Evolutionary conservation across 805 yeast species (phyloP).

Genomic region (Candida ficus): DNA sequence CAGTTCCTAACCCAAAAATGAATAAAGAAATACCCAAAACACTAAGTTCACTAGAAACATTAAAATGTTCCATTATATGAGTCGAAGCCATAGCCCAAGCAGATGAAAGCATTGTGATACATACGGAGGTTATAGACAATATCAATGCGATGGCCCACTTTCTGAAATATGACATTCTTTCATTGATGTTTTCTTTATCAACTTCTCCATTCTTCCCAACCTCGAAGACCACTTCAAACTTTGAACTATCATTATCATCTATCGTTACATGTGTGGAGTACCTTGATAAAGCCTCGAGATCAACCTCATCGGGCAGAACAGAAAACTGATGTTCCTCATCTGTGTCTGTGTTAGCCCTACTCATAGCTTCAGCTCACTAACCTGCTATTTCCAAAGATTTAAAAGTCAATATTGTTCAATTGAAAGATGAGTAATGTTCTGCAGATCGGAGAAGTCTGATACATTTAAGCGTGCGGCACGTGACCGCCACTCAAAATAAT

Average conservation of each 20-base stretch:
- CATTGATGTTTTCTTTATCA: conserved; percentile 29
- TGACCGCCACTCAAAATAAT: no score
- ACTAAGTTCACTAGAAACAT: conserved; percentile 49
- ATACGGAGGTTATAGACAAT: conserved; percentile 50
- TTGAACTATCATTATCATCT: conserved; percentile 5
- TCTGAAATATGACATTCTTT: conserved; percentile 35
- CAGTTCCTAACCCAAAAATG: conserved; percentile 66
- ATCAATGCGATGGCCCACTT: conserved; percentile 55
- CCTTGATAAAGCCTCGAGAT: conserved; percentile 14
- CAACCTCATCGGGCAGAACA: conserved; percentile 17
- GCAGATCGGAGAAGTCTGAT: no score
- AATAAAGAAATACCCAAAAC: conserved; percentile 57
- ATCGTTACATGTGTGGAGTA: conserved; percentile 3
- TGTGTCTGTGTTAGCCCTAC: background rate
- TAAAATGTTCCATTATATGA: conserved; percentile 41
- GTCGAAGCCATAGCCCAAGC: conserved; percentile 59
- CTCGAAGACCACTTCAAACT: conserved; percentile 27
- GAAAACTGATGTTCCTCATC: conserved; percentile 9
- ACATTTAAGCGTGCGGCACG: no score
- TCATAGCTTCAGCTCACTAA: no score
- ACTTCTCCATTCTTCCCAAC: conserved; percentile 5
- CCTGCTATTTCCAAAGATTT: no score
- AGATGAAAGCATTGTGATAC: conserved; percentile 66
- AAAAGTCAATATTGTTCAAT: no score
- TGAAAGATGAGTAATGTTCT: no score